Evolutionary conservation across 1,284 basidiomycete genomes (phyloP).

Genomic region (Ganoderma resinaceum): DNA sequence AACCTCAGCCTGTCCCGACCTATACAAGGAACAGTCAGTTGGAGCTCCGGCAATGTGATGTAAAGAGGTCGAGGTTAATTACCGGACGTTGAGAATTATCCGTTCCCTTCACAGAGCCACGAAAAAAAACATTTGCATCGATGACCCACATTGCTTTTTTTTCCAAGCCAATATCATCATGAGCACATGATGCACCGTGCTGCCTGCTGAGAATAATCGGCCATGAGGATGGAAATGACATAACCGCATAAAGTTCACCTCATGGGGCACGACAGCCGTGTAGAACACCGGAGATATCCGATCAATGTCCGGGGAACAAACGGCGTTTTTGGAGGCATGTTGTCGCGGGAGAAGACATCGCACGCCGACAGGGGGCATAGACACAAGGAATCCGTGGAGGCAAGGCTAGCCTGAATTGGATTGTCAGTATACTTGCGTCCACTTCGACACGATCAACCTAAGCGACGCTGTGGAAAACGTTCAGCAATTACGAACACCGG

Average conservation of each 20-base stretch:
- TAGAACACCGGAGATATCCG: neutral
- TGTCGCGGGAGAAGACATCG: conserved; percentile 2
- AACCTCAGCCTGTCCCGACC: neutral
- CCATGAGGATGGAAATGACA: neutral
- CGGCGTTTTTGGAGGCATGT: neutral
- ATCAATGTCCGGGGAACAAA: neutral
- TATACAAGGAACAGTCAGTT: neutral
- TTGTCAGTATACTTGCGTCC: neutral
- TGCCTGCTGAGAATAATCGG: neutral
- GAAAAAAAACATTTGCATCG: neutral
- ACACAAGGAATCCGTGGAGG: neutral
- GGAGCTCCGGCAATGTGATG: neutral
- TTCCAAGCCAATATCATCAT: neutral
- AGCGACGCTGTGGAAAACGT: neutral
- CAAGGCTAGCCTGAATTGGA: neutral
- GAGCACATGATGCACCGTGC: neutral
- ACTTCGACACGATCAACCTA: neutral
- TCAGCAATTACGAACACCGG: neutral
- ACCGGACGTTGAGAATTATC: neutral
- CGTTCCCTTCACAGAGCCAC: neutral
- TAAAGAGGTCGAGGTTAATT: neutral
- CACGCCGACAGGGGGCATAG: neutral
- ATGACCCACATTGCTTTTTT: neutral
- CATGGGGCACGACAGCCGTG: neutral
- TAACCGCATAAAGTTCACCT: neutral